Conservation (phyloP, 2,329 filamentous ascomycete genomes). For the Hypocrella siamensis region DNA sequence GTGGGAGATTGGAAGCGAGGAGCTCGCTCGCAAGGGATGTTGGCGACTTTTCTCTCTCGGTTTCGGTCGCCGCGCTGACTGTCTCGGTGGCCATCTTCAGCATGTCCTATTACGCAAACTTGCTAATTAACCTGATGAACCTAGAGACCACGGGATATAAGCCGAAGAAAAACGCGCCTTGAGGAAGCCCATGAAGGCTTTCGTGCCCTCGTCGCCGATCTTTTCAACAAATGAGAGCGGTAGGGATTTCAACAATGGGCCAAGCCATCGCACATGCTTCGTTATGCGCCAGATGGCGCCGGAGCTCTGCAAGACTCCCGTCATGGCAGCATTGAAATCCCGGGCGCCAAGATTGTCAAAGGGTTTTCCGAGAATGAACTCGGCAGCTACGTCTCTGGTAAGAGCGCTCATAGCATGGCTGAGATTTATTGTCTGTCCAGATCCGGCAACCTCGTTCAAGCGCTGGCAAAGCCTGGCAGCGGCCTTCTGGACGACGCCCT, state of each 20-base stretch:
- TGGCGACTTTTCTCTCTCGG: not conserved
- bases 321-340: constrained; percentile 3
- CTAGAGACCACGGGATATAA: not conserved
- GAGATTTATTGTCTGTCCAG: not conserved
- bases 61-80: not conserved
- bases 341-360: not conserved
- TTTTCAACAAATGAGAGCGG: constrained; percentile 1
- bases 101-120: not conserved
- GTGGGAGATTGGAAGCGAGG: constrained; percentile 11
- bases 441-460: constrained; percentile 2
- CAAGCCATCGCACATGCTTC: constrained; percentile 4
- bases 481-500: not conserved
- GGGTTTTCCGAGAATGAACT: not conserved
- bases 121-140: too few relatives aligned
- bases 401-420: not conserved
- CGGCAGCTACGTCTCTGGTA: not conserved
- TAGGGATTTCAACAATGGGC: constrained; percentile 8
- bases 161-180: not conserved
- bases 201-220: not conserved
- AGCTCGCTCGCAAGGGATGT: not conserved
- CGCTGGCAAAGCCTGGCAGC: not conserved
- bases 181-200: not conserved
- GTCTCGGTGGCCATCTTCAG: not conserved
- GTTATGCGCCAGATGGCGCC: constrained; percentile 6
- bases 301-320: not conserved